Conservation (phyloP, 176 grass and related monocot species). For the Musa schizocarpa region DNA sequence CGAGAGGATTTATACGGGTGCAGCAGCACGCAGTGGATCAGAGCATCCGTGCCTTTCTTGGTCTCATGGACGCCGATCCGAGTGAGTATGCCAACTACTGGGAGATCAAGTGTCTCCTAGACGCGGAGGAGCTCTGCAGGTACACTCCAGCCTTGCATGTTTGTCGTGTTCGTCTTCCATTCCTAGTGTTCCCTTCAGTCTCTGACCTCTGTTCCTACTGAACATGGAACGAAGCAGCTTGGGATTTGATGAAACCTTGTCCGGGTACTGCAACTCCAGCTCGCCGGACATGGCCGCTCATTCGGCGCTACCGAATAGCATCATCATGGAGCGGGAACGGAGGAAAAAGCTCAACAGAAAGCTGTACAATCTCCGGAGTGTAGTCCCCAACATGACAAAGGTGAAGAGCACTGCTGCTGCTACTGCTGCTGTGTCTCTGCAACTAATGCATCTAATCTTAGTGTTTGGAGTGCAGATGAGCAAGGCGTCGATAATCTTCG, state of each 20-base stretch:
- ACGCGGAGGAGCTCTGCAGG: not conserved
- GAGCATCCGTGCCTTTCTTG: no score
- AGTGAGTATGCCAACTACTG: not conserved
- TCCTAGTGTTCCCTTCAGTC: no score
- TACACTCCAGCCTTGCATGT: not conserved
- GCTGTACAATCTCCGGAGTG: conserved; percentile 6
- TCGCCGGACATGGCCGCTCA: not conserved
- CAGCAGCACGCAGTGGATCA: no score
- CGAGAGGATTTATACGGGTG: no score
- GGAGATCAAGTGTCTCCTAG: not conserved
- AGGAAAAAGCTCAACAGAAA: conserved; percentile 1
- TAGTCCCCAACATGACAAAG: conserved; percentile 12
- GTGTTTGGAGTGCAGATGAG: conserved; percentile 4
- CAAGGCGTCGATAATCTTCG: conserved; percentile 13
- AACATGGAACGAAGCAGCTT: not conserved
- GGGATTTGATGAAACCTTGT: not conserved
- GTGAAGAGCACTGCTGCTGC: not conserved
- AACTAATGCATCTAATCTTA: not conserved
- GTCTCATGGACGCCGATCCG: no score
- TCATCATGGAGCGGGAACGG: conserved; percentile 9
- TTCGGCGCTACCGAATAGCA: not conserved
- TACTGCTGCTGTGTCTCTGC: no score
- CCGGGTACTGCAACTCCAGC: not conserved
- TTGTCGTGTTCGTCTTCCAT: no score
- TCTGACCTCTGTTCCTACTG: not conserved